Conservation (phyloP, 441 rosid species). For the Pelargonium myrrhifolium region DNA sequence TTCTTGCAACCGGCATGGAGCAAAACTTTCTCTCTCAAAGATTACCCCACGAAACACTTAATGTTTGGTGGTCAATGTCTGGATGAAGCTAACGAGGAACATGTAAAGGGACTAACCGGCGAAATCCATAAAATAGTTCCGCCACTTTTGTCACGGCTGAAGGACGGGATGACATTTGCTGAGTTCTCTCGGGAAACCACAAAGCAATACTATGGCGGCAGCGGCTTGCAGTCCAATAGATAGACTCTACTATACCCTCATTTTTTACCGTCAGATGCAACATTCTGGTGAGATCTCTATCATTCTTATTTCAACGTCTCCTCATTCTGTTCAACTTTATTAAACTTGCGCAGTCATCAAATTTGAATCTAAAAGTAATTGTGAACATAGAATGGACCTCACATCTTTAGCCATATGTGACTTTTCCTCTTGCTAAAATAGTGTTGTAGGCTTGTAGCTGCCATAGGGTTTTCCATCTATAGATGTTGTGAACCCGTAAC, state of each 20-base stretch:
- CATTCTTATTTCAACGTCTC: background rate
- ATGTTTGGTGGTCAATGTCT: conserved; percentile 18
- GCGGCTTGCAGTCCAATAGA: conserved; percentile 67
- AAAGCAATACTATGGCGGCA: conserved; percentile 75
- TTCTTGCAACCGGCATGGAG: conserved; percentile 86
- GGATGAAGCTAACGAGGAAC: conserved; percentile 21
- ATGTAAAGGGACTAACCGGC: conserved; percentile 20
- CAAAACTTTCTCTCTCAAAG: conserved; percentile 50
- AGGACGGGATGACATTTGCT: conserved; percentile 86
- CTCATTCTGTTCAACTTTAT: background rate
- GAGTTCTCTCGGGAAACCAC: conserved; percentile 77
- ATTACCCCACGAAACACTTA: conserved; percentile 28
- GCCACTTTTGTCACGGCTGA: conserved; percentile 59
- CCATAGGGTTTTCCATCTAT: background rate
- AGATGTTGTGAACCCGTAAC: no score
- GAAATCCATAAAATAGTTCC: conserved; percentile 50
- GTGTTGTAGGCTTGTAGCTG: no score
- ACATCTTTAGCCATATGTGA: background rate
- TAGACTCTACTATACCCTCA: conserved; percentile 7
- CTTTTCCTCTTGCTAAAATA: no score
- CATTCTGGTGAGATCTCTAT: conserved; percentile 12
- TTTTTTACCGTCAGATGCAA: background rate
- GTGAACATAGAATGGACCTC: no score
- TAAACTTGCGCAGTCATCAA: no score
- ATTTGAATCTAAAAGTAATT: no score